These are phyloP conservation scores for Tricholoma bakamatsutake DNA, from an alignment of 768 basidiomycete species.

Conservation along the genomic window DNA sequence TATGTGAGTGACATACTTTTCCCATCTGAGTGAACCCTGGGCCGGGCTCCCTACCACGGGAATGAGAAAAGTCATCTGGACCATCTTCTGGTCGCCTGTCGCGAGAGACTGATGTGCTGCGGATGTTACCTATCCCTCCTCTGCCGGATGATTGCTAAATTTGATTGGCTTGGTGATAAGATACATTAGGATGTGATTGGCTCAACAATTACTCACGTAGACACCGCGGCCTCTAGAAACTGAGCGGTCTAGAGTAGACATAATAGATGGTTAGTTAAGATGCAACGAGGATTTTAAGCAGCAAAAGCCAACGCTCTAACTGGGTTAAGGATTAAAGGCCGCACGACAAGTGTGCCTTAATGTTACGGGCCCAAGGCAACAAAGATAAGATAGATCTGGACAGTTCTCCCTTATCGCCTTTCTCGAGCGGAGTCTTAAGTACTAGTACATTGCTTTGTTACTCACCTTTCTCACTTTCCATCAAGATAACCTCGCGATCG, in stretches of 20 bases:
- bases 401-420: neutral
- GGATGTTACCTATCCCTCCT: slow-evolving; percentile 67
- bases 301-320: neutral
- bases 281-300: neutral
- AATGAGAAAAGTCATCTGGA: slow-evolving; percentile 49
- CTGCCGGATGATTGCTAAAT: slow-evolving; percentile 53
- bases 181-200: neutral
- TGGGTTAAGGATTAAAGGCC: neutral
- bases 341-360: neutral
- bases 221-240: slow-evolving; percentile 53
- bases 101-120: slow-evolving; percentile 38
- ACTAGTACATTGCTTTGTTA: too few relatives aligned
- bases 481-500: neutral
- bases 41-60: slow-evolving; percentile 57
- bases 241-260: slow-evolving; percentile 37
- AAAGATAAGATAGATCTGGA: slow-evolving; percentile 3
- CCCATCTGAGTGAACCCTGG: slow-evolving; percentile 20
- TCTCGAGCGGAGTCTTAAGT: neutral
- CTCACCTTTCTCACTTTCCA: slow-evolving; percentile 1
- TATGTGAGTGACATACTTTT: slow-evolving; percentile 24
- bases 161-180: neutral
- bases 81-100: slow-evolving; percentile 37
- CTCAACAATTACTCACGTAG: slow-evolving; percentile 36
- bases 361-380: too few relatives aligned
- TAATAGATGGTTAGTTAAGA: slow-evolving; percentile 6